Percentiles rank a stretch among this genome's conserved stretches.
Conservation (phyloP, 768 basidiomycete species). For the Ramaria rubella region DNA sequence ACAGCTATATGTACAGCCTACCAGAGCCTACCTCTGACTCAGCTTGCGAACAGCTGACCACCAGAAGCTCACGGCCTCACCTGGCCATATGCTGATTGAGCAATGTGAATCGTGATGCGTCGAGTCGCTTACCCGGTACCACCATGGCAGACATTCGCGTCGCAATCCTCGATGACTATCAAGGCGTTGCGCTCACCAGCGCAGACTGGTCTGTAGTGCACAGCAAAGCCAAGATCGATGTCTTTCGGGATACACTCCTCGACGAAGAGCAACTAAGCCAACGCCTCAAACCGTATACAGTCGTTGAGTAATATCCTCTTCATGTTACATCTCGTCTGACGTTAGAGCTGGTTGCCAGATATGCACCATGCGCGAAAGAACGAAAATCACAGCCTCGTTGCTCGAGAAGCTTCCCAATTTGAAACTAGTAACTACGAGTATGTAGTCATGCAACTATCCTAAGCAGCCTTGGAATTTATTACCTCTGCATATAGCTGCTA, state of each 20-base stretch:
- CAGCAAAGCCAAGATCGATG: constrained; percentile 34
- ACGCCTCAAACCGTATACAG: constrained; percentile 44
- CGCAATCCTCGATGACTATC: constrained; percentile 60
- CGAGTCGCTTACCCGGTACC: no score
- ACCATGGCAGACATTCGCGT: constrained; percentile 26
- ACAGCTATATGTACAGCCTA: no score
- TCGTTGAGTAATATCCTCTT: constrained; percentile 19
- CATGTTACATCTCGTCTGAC: background rate
- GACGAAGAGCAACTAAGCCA: constrained; percentile 44
- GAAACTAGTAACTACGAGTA: constrained; percentile 52
- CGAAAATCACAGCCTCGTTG: constrained; percentile 43
- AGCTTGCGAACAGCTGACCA: no score
- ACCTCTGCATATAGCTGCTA: background rate
- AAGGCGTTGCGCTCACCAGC: constrained; percentile 40
- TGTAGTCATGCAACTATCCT: constrained; percentile 22
- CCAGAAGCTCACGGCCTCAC: background rate
- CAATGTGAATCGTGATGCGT: background rate
- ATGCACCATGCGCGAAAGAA: constrained; percentile 63
- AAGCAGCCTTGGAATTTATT: background rate
- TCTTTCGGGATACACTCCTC: constrained; percentile 45
- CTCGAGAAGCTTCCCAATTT: constrained; percentile 54
- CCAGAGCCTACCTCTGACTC: no score
- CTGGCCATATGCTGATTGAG: background rate
- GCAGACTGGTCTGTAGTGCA: constrained; percentile 49
- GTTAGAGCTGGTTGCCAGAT: constrained; percentile 21